phyloP scores from a whole-genome alignment of 2,329 filamentous ascomycete species.

The Pseudomassariella vexata region DNA sequence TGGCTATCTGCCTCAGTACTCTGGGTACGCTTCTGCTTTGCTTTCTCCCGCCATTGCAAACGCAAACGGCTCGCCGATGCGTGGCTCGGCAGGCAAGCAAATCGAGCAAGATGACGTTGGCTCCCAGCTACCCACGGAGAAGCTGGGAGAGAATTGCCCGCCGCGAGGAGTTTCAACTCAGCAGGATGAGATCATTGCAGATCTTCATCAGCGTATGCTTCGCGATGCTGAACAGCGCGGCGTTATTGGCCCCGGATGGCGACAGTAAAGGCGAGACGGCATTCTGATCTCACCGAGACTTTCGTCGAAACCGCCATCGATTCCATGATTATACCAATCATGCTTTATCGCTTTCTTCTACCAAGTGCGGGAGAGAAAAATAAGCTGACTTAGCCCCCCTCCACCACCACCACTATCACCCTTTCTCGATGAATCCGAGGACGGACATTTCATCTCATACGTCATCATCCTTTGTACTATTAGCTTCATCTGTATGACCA shows the following conservation, averaged over 20 bases:
- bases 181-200: constrained; percentile 23
- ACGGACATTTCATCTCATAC: constrained; percentile 17
- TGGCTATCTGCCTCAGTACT: constrained; percentile 48
- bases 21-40: constrained; percentile 46
- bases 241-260: constrained; percentile 23
- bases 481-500: constrained; percentile 22
- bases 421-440: no score
- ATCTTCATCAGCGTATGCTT: constrained; percentile 23
- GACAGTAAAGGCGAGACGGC: constrained; percentile 14
- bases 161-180: constrained; percentile 25
- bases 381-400: no score
- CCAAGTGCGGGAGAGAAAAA: no score
- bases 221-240: constrained; percentile 25
- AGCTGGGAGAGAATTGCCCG: constrained; percentile 39
- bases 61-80: constrained; percentile 24
- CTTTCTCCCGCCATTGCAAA: constrained; percentile 38
- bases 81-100: constrained; percentile 19
- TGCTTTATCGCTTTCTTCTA: constrained; percentile 3
- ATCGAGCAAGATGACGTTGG: constrained; percentile 12
- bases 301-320: no score
- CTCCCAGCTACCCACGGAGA: constrained; percentile 22
- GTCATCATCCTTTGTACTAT: constrained; percentile 21
- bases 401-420: no score
- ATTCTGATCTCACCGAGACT: constrained; percentile 4
- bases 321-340: no score